phyloP scores from a whole-genome alignment of 2,329 filamentous ascomycete genomes.

The Colletotrichum musae region DNA sequence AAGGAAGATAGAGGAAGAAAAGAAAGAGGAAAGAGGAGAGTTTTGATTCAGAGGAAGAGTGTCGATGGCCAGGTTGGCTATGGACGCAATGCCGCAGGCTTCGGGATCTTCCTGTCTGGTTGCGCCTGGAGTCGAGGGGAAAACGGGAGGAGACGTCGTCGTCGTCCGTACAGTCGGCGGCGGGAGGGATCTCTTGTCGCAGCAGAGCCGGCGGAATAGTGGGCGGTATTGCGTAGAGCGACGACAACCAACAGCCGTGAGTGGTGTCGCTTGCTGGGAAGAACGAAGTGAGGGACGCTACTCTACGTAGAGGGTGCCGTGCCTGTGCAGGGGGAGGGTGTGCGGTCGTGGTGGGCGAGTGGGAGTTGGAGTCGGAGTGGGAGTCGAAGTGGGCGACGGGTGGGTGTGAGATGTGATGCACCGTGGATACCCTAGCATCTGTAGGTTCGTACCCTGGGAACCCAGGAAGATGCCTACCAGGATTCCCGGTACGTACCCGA shows the following conservation, averaged over 20 bases:
- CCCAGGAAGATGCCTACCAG: background rate
- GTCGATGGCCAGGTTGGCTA: conserved; percentile 19
- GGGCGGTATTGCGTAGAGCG: conserved; percentile 34
- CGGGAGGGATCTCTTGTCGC: conserved; percentile 40
- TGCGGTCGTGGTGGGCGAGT: conserved; percentile 29
- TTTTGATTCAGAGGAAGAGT: conserved; percentile 22
- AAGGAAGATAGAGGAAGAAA: background rate
- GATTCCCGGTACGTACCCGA: background rate
- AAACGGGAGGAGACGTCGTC: conserved; percentile 24
- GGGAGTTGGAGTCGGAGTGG: conserved; percentile 36
- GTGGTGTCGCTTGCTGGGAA: conserved; percentile 34
- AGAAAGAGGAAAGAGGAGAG: background rate
- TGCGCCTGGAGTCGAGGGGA: conserved; percentile 24
- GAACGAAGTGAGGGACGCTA: conserved; percentile 12
- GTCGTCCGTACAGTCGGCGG: conserved; percentile 26
- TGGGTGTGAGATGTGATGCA: conserved; percentile 5
- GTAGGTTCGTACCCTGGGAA: too few relatives aligned
- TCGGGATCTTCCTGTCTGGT: conserved; percentile 10
- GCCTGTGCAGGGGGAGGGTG: conserved; percentile 32
- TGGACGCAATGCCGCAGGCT: conserved; percentile 24
- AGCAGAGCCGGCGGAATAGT: conserved; percentile 36
- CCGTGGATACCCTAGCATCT: too few relatives aligned
- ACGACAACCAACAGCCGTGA: conserved; percentile 15
- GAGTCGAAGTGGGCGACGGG: conserved; percentile 30
- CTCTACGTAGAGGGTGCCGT: conserved; percentile 21